Base-by-base conservation (phyloP, 2,329 filamentous ascomycete species). In the Colletotrichum horii region DNA sequence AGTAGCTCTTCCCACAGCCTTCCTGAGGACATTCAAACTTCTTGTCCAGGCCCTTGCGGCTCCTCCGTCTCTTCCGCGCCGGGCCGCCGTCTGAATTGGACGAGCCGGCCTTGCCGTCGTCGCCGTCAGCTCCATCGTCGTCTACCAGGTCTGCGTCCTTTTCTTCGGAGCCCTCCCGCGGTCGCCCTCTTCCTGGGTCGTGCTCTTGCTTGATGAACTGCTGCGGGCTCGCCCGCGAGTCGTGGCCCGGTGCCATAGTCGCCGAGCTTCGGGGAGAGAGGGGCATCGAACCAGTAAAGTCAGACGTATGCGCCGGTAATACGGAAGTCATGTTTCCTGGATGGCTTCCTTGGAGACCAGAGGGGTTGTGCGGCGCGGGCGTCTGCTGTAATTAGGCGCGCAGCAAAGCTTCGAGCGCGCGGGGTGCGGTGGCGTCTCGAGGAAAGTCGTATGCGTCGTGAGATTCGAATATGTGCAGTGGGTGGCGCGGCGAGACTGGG, bases 1-100 rank as follows among this genome's bases (percentile, higher is more conserved):
- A 98, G 84, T 99, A 99, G 83, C 94, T 97, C 88, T 98, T 99
- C 55, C 95, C 96, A 81, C 97, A 99, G 52, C 94, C 95, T 78
- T 95, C 93, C 75, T 95, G 92, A 7, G 94, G 93, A 82, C 97
- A 99, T 81, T 94, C 93, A 78, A 96, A 96, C 81, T 93, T 92
- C 86, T 96, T 96, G 83, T 96, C 94, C 55, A 95, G 86, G 4
- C 93, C 94, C 83, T 96, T 96, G 78, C 94, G 91, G 84, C 94
- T 96, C 71, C 94, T 87, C 79, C 94, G 87, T 74, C 93, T 88
- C 84, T 95, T 92, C 71, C 89, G 88, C 7, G 86, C 85, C 4
- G 89, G 88, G 2, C 89, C 58, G 32, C 58, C 89, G 34, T 91
- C 89, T 4, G 88, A 89, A 78, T 88, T 89, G 38, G 89, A 90